A percentile compares a stretch with the other conserved stretches of the same genome.
Evolutionary conservation across 2,329 filamentous ascomycete genomes (phyloP).

Genomic region (Epichloe sp.): DNA sequence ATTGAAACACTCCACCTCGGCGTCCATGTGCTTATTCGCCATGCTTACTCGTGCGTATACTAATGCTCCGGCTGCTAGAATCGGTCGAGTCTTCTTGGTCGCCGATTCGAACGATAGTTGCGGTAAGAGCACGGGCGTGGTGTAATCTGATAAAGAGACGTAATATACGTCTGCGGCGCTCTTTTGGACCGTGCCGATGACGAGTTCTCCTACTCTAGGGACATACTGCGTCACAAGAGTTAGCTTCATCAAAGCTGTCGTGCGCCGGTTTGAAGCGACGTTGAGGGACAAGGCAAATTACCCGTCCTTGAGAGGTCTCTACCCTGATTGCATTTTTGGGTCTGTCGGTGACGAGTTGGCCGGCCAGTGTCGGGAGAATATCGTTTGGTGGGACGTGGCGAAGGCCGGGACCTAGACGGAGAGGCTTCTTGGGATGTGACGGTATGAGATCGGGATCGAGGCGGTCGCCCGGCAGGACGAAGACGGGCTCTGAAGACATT

Average conservation of each 20-base stretch:
- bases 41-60: conserved; percentile 79
- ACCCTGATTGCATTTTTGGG: conserved; percentile 70
- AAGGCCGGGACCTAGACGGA: conserved; percentile 75
- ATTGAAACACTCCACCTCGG: conserved; percentile 83
- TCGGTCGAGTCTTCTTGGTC: conserved; percentile 79
- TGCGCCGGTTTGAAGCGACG: background rate
- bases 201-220: conserved; percentile 67
- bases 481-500: conserved; percentile 44
- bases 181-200: conserved; percentile 76
- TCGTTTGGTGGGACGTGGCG: conserved; percentile 67
- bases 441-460: conserved; percentile 56
- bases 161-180: conserved; percentile 66
- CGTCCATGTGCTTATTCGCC: conserved; percentile 70
- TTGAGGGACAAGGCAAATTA: conserved; percentile 23
- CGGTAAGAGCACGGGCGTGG: conserved; percentile 55
- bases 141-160: conserved; percentile 58
- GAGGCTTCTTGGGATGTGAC: conserved; percentile 51
- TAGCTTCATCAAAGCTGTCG: background rate
- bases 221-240: conserved; percentile 46
- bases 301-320: conserved; percentile 56
- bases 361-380: conserved; percentile 55
- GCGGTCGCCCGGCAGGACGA: conserved; percentile 73
- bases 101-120: conserved; percentile 89
- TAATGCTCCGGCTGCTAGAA: conserved; percentile 59
- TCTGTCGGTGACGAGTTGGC: conserved; percentile 52